Evolutionary conservation across 2,329 filamentous ascomycete genomes (phyloP).

Genomic region (Aspergillus vadensis): DNA sequence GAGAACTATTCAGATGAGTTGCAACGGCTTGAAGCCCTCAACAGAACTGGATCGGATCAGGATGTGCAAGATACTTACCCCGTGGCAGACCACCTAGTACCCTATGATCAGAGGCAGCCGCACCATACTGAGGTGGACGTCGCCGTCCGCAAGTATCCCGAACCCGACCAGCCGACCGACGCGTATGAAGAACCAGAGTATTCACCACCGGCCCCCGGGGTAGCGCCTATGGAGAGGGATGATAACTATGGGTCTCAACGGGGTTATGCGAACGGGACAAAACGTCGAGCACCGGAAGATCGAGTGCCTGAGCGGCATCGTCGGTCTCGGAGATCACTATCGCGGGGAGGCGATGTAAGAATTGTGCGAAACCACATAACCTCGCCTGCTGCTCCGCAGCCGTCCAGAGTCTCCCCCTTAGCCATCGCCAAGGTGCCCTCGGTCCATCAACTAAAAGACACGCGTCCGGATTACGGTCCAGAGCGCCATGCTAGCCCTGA

Average conservation of each 20-base stretch:
- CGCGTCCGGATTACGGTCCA: constrained; percentile 39
- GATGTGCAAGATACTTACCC: constrained; percentile 44
- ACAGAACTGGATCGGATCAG: constrained; percentile 39
- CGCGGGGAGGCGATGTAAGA: constrained; percentile 55
- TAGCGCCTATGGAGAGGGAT: constrained; percentile 34
- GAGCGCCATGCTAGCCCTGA: constrained; percentile 48
- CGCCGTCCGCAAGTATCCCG: constrained; percentile 23
- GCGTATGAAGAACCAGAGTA: constrained; percentile 51
- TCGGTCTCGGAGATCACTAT: constrained; percentile 42
- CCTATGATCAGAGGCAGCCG: constrained; percentile 34
- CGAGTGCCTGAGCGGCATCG: constrained; percentile 43
- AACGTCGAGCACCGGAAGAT: constrained; percentile 43
- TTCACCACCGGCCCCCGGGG: constrained; percentile 48
- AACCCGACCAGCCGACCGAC: constrained; percentile 33
- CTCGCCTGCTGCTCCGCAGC: constrained; percentile 73
- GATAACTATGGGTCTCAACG: constrained; percentile 29
- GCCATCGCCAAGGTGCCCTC: constrained; percentile 55
- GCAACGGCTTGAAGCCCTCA: constrained; percentile 42
- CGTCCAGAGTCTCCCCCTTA: constrained; percentile 66
- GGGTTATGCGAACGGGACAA: constrained; percentile 32
- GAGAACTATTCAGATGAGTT: constrained; percentile 39
- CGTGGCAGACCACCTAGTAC: constrained; percentile 39
- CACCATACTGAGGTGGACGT: constrained; percentile 25
- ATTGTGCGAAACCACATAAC: constrained; percentile 73
- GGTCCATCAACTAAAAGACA: constrained; percentile 59